Percentiles rank a stretch among this genome's conserved stretches.
These are phyloP conservation scores for Passalora sequoiae DNA, from an alignment of 2,329 filamentous ascomycete species.

Conservation along the genomic window DNA sequence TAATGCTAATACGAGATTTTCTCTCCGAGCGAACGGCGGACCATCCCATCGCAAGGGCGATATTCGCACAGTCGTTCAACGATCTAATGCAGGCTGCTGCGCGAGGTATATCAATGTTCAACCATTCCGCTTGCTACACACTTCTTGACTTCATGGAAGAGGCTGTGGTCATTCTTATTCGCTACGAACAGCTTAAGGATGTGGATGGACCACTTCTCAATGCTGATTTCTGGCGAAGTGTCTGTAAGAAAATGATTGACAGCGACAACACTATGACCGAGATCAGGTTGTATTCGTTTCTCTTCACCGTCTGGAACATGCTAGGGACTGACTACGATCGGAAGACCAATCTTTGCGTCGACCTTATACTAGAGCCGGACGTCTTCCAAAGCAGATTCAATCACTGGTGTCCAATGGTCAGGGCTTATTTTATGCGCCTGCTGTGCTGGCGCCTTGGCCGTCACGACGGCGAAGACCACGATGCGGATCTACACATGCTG, in stretches of 20 bases:
- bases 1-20: constrained; percentile 77
- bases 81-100: constrained; percentile 68
- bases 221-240: constrained; percentile 80
- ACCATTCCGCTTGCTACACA: constrained; percentile 78
- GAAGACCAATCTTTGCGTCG: constrained; percentile 65
- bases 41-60: constrained; percentile 53
- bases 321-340: constrained; percentile 60
- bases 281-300: constrained; percentile 73
- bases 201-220: constrained; percentile 53
- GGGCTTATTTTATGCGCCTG: constrained; percentile 85
- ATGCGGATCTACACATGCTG: constrained; percentile 51
- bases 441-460: constrained; percentile 85
- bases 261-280: constrained; percentile 89
- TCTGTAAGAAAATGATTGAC: constrained; percentile 70
- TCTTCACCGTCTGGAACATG: constrained; percentile 75
- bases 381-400: constrained; percentile 80
- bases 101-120: constrained; percentile 70
- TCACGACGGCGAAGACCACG: constrained; percentile 57
- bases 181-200: constrained; percentile 50
- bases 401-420: constrained; percentile 94
- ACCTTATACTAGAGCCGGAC: constrained; percentile 68
- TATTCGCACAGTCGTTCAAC: constrained; percentile 73
- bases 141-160: constrained; percentile 91
- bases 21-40: constrained; percentile 58
- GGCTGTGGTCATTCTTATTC: constrained; percentile 61